Base-by-base conservation (phyloP, 495 filamentous ascomycete species). In the Penicillium ochrochloron region DNA sequence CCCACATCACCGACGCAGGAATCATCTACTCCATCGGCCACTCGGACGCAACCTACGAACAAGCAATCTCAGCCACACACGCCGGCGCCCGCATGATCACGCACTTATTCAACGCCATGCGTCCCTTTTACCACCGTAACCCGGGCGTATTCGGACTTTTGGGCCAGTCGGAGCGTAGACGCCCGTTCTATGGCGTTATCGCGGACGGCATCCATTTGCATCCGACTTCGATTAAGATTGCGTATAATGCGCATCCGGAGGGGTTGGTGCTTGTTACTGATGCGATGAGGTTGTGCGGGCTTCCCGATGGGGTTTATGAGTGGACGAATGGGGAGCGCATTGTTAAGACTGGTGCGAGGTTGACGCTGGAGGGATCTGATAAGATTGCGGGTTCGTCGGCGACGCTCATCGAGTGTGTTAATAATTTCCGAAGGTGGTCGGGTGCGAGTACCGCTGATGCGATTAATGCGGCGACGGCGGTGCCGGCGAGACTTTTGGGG, bases 21-120 rank as follows among this genome's bases (percentile, higher is more conserved):
- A 90, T 94, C 64, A 78, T 89, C 63, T 88, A 86, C 76, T 88
- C 88, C 0, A 88, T 94, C 56, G 92, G 92, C n/a, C 92, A 96
- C 74, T 89, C 89, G 0, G 89, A 93, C 69, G 88, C 90, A 9
- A 89, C 89, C 3, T 94, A 90, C 75, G 89, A 92, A 66, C 80
- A 90, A 64, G 91, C 90, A 2, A 82, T 85, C 1, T 75, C 75
- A 4, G 90, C 90, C 15, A 84, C 93, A 1, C 72, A 76, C n/a
- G 75, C 84, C 23, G 92, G 92, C 48, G 91, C 90, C 2, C 91
- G 82, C 33, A 94, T 92, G 90, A 86, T 96, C 37, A 96, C 92
- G 1, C 92, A 96, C 70, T 82, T 96, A 2, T 96, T 95, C 83
- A 96, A 96, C 70, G 92, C 92, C 17, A 96, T 96, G 92, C 84